These are phyloP conservation scores for Trametes coccinea DNA, from an alignment of 768 basidiomycete species.

Conservation along the genomic window DNA sequence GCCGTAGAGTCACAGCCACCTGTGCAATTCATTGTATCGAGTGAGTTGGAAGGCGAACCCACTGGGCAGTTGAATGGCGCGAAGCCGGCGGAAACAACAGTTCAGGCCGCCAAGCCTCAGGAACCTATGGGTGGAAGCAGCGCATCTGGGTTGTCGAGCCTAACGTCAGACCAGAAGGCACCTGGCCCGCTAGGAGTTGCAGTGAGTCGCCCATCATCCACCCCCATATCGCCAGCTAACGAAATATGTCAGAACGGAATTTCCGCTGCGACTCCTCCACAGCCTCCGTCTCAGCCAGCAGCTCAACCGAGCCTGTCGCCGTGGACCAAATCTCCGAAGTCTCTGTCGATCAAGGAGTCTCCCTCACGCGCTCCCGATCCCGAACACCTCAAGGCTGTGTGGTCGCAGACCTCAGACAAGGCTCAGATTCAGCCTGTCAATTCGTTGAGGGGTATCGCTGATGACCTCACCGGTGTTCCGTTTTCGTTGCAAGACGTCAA, in stretches of 20 bases:
- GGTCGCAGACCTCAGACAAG: slow-evolving; percentile 78
- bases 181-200: background rate
- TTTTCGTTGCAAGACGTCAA: slow-evolving; percentile 85
- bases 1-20: slow-evolving; percentile 48
- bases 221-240: background rate
- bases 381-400: slow-evolving; percentile 83
- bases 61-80: background rate
- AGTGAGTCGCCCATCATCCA: background rate
- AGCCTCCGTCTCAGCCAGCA: slow-evolving; percentile 11
- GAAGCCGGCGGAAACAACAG: background rate
- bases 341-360: slow-evolving; percentile 64
- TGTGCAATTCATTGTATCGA: slow-evolving; percentile 78
- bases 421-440: slow-evolving; percentile 68
- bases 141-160: too few relatives aligned
- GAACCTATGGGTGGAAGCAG: too few relatives aligned
- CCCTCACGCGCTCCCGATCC: slow-evolving; percentile 70
- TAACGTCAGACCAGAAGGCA: background rate
- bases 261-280: background rate
- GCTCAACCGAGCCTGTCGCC: slow-evolving; percentile 40
- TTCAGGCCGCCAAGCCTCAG: background rate
- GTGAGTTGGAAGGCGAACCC: slow-evolving; percentile 59
- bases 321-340: slow-evolving; percentile 55
- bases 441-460: slow-evolving; percentile 80
- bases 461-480: slow-evolving; percentile 77
- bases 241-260: slow-evolving; percentile 10